A percentile compares a stretch with the other conserved stretches of the same genome.
Conservation (phyloP, 345 rosid species). For the Carallia pectinifolia region DNA sequence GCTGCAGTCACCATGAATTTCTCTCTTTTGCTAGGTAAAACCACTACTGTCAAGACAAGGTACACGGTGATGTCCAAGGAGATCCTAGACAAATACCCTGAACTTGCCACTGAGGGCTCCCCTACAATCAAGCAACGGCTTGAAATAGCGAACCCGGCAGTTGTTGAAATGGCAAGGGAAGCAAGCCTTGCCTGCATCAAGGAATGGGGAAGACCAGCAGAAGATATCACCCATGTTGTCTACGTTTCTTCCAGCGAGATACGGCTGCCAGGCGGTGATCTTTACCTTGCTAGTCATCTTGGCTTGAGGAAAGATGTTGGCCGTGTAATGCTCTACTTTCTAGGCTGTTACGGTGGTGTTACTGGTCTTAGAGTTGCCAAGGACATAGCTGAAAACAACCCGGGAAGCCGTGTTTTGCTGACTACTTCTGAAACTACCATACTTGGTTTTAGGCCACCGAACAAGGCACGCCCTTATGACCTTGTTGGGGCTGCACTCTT, state of each 20-base stretch:
- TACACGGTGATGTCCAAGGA: conserved; percentile 88
- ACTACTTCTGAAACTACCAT: conserved; percentile 93
- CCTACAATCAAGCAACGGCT: conserved; percentile 82
- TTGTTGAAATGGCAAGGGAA: conserved; percentile 75
- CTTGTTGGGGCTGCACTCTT: conserved; percentile 94
- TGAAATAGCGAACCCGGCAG: conserved; percentile 85
- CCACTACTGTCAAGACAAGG: conserved; percentile 90
- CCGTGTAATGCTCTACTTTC: conserved; percentile 86
- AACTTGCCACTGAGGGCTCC: conserved; percentile 72
- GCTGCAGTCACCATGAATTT: background rate
- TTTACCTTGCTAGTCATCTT: conserved; percentile 65
- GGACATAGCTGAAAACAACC: conserved; percentile 94
- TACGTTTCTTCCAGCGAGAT: conserved; percentile 94
- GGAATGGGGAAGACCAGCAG: conserved; percentile 77
- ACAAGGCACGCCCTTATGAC: conserved; percentile 79
- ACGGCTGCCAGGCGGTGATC: conserved; percentile 91
- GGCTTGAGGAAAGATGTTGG: conserved; percentile 68
- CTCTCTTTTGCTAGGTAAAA: conserved; percentile 58
- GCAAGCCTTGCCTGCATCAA: conserved; percentile 79
- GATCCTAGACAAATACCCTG: conserved; percentile 77
- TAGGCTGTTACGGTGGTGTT: conserved; percentile 88
- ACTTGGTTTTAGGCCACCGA: conserved; percentile 88
- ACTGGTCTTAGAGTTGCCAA: conserved; percentile 93
- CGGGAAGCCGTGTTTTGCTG: conserved; percentile 74
- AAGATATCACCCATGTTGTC: conserved; percentile 82